phyloP scores from a whole-genome alignment of 1,284 basidiomycete genomes.

The Phlebopus sp. region DNA sequence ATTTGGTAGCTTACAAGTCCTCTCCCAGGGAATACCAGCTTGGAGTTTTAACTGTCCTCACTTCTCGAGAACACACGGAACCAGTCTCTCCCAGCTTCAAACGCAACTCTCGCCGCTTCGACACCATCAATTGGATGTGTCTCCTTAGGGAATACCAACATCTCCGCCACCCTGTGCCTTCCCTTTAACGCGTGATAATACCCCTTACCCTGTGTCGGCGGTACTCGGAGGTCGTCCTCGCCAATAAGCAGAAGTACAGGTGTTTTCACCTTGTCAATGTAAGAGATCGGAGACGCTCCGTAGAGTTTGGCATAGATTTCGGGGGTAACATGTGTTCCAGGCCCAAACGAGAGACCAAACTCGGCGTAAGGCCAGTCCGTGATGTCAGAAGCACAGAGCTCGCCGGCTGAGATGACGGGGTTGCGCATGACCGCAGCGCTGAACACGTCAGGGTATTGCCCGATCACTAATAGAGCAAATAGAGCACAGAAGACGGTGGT shows the following conservation, averaged over 20 bases:
- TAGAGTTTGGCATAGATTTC: constrained; percentile 46
- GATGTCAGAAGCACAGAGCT: constrained; percentile 55
- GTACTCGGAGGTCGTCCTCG: constrained; percentile 58
- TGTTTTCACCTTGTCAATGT: constrained; percentile 49
- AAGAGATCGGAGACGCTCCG: constrained; percentile 54
- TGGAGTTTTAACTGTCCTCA: neutral
- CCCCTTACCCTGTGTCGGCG: constrained; percentile 59
- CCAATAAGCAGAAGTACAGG: constrained; percentile 64
- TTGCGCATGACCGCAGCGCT: constrained; percentile 64
- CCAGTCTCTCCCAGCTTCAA: constrained; percentile 53
- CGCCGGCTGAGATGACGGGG: constrained; percentile 63
- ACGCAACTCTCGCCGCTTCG: constrained; percentile 51
- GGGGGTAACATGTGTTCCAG: constrained; percentile 42
- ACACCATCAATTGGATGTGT: constrained; percentile 63
- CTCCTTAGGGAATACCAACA: constrained; percentile 64
- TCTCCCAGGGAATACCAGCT: neutral
- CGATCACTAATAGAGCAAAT: constrained; percentile 65
- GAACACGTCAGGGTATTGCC: constrained; percentile 59
- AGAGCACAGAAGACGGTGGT: neutral
- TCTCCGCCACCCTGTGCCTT: constrained; percentile 43
- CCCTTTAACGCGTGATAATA: constrained; percentile 66
- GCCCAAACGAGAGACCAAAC: constrained; percentile 41
- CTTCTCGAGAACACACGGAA: constrained; percentile 30
- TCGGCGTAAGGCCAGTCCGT: constrained; percentile 72
- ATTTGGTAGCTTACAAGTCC: too few relatives aligned